Evolutionary conservation across 352 stramenopile genomes (phyloP).

Genomic region (Hyaloperonospora arabidopsidis): DNA sequence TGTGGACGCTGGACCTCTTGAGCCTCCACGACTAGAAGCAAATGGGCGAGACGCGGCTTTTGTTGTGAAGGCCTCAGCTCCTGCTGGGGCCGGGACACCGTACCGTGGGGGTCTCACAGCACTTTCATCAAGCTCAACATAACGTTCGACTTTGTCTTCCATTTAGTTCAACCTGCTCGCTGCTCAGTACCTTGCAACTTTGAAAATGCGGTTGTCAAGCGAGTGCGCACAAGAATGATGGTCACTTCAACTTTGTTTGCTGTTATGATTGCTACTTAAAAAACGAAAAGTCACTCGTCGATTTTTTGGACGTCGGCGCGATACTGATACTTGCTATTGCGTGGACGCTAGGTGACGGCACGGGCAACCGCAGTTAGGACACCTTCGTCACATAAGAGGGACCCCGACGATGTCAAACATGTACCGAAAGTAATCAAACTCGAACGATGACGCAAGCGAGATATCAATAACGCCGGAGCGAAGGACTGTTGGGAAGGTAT

Average conservation of each 20-base stretch:
- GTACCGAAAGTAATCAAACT: too few relatives aligned
- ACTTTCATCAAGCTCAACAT: constrained; percentile 32
- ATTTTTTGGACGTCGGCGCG: too few relatives aligned
- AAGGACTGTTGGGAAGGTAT: too few relatives aligned
- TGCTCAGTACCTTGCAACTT: constrained; percentile 8
- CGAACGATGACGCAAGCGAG: too few relatives aligned
- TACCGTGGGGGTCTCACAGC: constrained; percentile 28
- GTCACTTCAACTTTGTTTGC: constrained; percentile 30
- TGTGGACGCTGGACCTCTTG: constrained; percentile 17
- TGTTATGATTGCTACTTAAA: too few relatives aligned
- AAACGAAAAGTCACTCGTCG: too few relatives aligned
- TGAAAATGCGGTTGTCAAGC: constrained; percentile 11
- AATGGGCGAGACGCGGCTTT: constrained; percentile 1
- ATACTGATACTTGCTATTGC: too few relatives aligned
- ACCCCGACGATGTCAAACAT: too few relatives aligned
- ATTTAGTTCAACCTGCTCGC: constrained; percentile 12
- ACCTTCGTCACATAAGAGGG: too few relatives aligned
- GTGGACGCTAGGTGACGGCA: too few relatives aligned
- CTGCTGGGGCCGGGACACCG: constrained; percentile 20
- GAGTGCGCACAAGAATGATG: constrained; percentile 31
- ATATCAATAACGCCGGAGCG: too few relatives aligned
- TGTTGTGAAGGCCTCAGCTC: constrained; percentile 8
- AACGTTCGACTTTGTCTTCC: constrained; percentile 6
- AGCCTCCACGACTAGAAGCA: constrained; percentile 12
- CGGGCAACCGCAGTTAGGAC: too few relatives aligned